Evolutionary conservation across 352 stramenopile genomes (phyloP).

Genomic region (Phytophthora pisi): DNA sequence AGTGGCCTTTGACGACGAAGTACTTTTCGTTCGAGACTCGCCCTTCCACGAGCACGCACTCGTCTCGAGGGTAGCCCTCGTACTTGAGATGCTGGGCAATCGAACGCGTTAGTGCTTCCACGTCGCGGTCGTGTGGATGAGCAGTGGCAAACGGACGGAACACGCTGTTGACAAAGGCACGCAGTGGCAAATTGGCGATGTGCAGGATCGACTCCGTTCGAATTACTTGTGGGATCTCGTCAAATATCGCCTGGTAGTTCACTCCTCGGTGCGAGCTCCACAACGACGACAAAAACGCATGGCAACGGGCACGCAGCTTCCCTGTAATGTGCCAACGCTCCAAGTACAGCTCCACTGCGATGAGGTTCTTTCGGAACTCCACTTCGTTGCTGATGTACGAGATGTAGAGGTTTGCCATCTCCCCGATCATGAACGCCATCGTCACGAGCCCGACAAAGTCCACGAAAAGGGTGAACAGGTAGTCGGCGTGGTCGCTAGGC

Average conservation of each 20-base stretch:
- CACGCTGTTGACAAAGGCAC: slow-evolving; percentile 40
- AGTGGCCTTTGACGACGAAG: slow-evolving; percentile 67
- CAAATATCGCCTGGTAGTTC: slow-evolving; percentile 60
- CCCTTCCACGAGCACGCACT: slow-evolving; percentile 65
- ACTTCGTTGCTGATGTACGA: slow-evolving; percentile 70
- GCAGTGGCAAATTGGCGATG: slow-evolving; percentile 46
- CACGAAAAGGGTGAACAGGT: slow-evolving; percentile 50
- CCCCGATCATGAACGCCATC: slow-evolving; percentile 60
- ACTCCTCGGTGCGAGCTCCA: slow-evolving; percentile 69
- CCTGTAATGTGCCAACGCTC: slow-evolving; percentile 50
- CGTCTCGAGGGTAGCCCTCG: slow-evolving; percentile 71
- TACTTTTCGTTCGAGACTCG: slow-evolving; percentile 73
- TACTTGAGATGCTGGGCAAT: slow-evolving; percentile 63
- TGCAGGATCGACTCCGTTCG: slow-evolving; percentile 55
- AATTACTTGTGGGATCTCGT: slow-evolving; percentile 57
- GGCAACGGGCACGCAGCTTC: slow-evolving; percentile 38
- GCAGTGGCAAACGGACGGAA: slow-evolving; percentile 50
- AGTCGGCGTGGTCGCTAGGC: slow-evolving; percentile 26
- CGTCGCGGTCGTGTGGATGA: slow-evolving; percentile 35
- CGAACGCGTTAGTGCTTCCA: slow-evolving; percentile 40
- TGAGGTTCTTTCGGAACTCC: slow-evolving; percentile 64
- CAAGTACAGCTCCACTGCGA: slow-evolving; percentile 59
- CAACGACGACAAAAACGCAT: slow-evolving; percentile 55
- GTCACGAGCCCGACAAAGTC: slow-evolving; percentile 46
- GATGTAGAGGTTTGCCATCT: slow-evolving; percentile 57